These are phyloP conservation scores for Picea abies DNA, from an alignment of 83 land plant genomes.

Conservation along the genomic window DNA sequence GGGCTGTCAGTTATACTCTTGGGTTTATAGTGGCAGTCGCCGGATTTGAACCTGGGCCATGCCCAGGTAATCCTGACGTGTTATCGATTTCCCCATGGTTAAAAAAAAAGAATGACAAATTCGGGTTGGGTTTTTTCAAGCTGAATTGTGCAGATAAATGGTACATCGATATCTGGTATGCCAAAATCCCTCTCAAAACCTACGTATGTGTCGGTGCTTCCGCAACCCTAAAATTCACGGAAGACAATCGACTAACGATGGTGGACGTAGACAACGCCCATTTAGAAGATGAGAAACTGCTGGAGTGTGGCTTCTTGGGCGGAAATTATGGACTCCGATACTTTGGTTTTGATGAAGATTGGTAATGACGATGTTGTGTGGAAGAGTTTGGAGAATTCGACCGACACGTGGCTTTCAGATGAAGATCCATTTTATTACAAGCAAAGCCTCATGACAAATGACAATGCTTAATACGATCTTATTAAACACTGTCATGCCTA, in stretches of 20 bases:
- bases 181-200: conserved; percentile 5
- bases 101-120: neutral
- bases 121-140: conserved; percentile 25
- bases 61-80: too few relatives aligned
- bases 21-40: too few relatives aligned
- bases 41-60: too few relatives aligned
- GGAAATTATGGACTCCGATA: conserved; percentile 21
- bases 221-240: neutral
- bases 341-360: conserved; percentile 5
- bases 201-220: conserved; percentile 14
- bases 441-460: too few relatives aligned
- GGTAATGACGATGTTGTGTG: neutral
- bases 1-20: too few relatives aligned
- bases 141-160: neutral
- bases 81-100: too few relatives aligned
- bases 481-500: too few relatives aligned
- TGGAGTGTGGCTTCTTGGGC: neutral
- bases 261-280: neutral
- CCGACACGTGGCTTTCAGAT: conserved; percentile 31
- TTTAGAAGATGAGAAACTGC: neutral
- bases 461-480: too few relatives aligned
- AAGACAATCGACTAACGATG: neutral
- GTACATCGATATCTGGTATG: conserved; percentile 28
- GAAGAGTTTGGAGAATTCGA: conserved; percentile 24
- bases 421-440: conserved; percentile 12